Conservation (phyloP, 768 basidiomycete species). For the Trametes punicea region DNA sequence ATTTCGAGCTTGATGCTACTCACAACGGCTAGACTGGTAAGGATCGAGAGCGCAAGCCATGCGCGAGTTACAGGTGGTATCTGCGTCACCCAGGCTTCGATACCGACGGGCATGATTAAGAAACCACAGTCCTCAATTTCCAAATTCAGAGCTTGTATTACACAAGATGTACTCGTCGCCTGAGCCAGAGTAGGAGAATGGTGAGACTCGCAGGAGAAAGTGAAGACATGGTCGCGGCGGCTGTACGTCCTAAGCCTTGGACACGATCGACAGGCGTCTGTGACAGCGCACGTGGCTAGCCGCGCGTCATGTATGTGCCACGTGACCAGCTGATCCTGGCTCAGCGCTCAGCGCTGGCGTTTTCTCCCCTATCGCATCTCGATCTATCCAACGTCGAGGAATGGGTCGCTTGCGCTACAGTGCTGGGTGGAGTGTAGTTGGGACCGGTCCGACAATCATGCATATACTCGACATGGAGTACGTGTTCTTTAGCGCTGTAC, state of each 20-base stretch:
- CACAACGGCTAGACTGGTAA: constrained; percentile 84
- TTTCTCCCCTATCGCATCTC: too few species aligned
- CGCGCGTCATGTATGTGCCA: constrained; percentile 13
- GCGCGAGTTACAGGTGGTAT: constrained; percentile 88
- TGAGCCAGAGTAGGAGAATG: not conserved
- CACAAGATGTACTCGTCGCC: too few species aligned
- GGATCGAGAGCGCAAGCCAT: constrained; percentile 79
- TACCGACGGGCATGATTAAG: constrained; percentile 68
- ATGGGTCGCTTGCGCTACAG: too few species aligned
- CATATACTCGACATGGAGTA: too few species aligned
- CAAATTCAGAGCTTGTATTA: too few species aligned
- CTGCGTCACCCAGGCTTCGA: constrained; percentile 88
- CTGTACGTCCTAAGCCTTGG: not conserved
- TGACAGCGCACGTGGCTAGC: constrained; percentile 17
- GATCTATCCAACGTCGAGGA: too few species aligned
- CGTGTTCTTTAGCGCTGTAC: too few species aligned
- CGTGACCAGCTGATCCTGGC: not conserved
- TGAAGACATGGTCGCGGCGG: constrained; percentile 10
- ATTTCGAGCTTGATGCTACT: constrained; percentile 32
- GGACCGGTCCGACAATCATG: too few species aligned
- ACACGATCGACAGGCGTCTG: constrained; percentile 6
- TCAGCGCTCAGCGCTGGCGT: too few species aligned
- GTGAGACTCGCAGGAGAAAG: not conserved
- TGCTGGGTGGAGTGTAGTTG: too few species aligned
- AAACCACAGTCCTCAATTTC: too few species aligned